Base-by-base conservation (phyloP, 2,329 filamentous ascomycete species). In the Colletotrichum viniferum region DNA sequence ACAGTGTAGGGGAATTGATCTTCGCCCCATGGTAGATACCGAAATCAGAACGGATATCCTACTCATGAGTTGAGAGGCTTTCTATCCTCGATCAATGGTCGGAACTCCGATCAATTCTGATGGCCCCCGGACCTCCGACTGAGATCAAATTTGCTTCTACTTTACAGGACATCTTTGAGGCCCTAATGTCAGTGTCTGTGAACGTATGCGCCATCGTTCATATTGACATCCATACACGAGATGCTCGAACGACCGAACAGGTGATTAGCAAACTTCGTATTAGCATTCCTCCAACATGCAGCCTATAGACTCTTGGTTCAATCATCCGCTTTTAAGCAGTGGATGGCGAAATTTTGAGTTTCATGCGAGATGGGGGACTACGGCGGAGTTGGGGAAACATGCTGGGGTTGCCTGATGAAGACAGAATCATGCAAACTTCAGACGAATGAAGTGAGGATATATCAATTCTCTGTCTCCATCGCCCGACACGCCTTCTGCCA, bases 291-390 rank as follows among this genome's bases (percentile, higher is more conserved):
- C 5, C n/a, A 21, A 10, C n/a, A 7, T 21, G n/a, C 6, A 52
- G n/a, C 43, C 12, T 13, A 7, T 3, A 52, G 12, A 24, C 43
- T 13, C 43, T 7, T 7, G 43, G 2, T 21, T 52, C 43, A 4
- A 13, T 52, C n/a, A 52, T 52, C 10, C 43, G 43, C 43, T 21
- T 4, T 52, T 52, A 21, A 21, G 43, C 43, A 52, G 43, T 21
- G n/a, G 43, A 10, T 52, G 43, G 13, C 43, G 43, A 36, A 62
- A 62, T 7, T 16, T 16, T 21, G 30, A 34, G 30, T 34, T 62
- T 62, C 18, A 62, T 62, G 30, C 32, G 58, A 36, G 30, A n/a
- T 67, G 64, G 64, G 64, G 64, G 30, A 67, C 30, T 56, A 36
- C 64, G 21, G 4, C 64, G 64, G 64, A 58, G n/a, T 26, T 67